Conservation (phyloP, 805 yeast genomes). For the Tetrapisispora fleetii region DNA sequence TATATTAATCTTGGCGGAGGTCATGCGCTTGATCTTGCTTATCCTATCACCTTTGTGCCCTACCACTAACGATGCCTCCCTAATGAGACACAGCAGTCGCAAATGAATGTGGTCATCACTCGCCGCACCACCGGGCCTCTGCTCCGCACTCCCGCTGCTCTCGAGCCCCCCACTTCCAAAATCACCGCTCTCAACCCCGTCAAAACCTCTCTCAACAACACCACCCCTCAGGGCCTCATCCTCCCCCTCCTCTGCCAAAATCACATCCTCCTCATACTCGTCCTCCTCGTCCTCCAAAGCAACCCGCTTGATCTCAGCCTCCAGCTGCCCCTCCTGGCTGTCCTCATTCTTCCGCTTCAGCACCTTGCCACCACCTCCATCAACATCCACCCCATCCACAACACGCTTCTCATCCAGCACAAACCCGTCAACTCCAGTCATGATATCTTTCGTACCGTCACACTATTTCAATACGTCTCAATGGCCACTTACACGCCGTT, state of each 20-base stretch:
- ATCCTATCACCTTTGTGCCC: conserved; percentile 77
- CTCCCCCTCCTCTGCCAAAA: neutral
- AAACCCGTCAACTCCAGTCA: neutral
- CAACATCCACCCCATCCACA: neutral
- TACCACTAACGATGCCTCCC: conserved; percentile 65
- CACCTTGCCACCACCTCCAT: conserved; percentile 16
- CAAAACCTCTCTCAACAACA: neutral
- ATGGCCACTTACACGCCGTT: too few species aligned
- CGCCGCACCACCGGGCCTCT: neutral
- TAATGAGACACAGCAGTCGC: conserved; percentile 66
- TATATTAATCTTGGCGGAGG: conserved; percentile 57
- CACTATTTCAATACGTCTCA: neutral
- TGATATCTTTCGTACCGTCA: neutral
- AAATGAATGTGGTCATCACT: conserved; percentile 51
- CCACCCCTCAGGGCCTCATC: too few species aligned
- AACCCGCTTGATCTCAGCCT: conserved; percentile 51
- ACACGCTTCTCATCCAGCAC: neutral
- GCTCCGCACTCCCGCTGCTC: too few species aligned
- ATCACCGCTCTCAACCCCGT: neutral
- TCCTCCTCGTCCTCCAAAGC: conserved; percentile 50
- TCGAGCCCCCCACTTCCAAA: too few species aligned
- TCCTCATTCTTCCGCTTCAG: conserved; percentile 66
- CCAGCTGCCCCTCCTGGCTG: conserved; percentile 32
- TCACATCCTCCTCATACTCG: conserved; percentile 1
- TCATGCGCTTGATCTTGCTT: conserved; percentile 49